phyloP scores from a whole-genome alignment of 163 green algal genomes.

The Picocystis sp. region DNA sequence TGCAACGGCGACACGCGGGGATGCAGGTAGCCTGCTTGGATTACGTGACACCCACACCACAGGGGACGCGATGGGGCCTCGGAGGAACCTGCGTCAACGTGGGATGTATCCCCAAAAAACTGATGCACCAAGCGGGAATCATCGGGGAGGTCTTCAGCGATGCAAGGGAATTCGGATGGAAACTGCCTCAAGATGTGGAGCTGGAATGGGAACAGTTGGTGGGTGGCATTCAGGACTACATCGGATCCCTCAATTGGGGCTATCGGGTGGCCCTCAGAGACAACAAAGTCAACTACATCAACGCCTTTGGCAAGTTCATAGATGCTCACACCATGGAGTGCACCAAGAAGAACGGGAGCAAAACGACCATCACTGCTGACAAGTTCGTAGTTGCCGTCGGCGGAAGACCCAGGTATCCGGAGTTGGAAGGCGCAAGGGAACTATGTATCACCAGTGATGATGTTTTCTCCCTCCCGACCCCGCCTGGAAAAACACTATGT shows the following conservation, averaged over 20 bases:
- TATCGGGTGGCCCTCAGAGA: constrained; percentile 35
- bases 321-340: constrained; percentile 33
- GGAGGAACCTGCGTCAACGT: constrained; percentile 47
- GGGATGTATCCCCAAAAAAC: constrained; percentile 48
- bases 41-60: constrained; percentile 28
- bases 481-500: constrained; percentile 28
- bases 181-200: constrained; percentile 13
- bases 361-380: constrained; percentile 14
- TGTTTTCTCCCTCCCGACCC: constrained; percentile 20
- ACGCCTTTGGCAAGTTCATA: constrained; percentile 27
- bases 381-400: constrained; percentile 29
- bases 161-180: constrained; percentile 29
- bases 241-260: constrained; percentile 38
- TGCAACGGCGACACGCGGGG: constrained; percentile 1
- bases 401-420: constrained; percentile 21
- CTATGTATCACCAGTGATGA: constrained; percentile 32
- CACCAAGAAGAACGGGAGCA: constrained; percentile 25
- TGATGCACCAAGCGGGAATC: constrained; percentile 36
- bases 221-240: constrained; percentile 31
- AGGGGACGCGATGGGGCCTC: constrained; percentile 28
- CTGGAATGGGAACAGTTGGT: constrained; percentile 23
- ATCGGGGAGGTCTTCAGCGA: constrained; percentile 33
- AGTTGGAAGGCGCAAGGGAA: constrained; percentile 19
- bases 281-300: constrained; percentile 32
- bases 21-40: constrained; percentile 21